Evolutionary conservation across 2,329 filamentous ascomycete genomes (phyloP).

Genomic region (Emydomyces testavorans): DNA sequence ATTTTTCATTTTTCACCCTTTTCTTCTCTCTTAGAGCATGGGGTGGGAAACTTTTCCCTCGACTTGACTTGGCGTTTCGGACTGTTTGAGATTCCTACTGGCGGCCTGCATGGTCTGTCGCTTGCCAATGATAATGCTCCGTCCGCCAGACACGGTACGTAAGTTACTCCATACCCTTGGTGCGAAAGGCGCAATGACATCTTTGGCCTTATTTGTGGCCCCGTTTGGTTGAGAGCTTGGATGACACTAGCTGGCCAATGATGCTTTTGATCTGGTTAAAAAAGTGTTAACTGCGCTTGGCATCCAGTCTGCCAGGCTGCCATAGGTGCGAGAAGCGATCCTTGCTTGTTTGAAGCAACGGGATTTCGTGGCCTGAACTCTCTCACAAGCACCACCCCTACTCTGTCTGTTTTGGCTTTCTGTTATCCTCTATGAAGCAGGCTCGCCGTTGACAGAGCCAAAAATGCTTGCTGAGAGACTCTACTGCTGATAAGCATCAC

Average conservation of each 20-base stretch:
- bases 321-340: slow-evolving; percentile 11
- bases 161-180: slow-evolving; percentile 2
- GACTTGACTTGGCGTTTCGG: slow-evolving; percentile 8
- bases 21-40: not conserved
- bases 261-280: not conserved
- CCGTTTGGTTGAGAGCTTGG: slow-evolving; percentile 9
- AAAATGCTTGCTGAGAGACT: not conserved
- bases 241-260: slow-evolving; percentile 6
- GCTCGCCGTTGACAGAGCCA: not conserved
- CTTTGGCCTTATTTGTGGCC: slow-evolving; percentile 12
- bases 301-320: not conserved
- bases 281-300: not conserved
- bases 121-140: no score
- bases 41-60: not conserved
- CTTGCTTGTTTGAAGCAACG: slow-evolving; percentile 4
- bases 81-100: slow-evolving; percentile 10
- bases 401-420: slow-evolving; percentile 1
- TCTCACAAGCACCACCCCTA: slow-evolving; percentile 2
- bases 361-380: not conserved
- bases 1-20: no score
- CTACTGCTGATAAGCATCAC: slow-evolving; percentile 2
- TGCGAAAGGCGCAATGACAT: slow-evolving; percentile 7
- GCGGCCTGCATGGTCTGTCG: slow-evolving; percentile 8
- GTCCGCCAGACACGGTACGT: no score
- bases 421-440: not conserved